phyloP scores from a whole-genome alignment of 257 asterid species.

The Capsicum chinense region DNA sequence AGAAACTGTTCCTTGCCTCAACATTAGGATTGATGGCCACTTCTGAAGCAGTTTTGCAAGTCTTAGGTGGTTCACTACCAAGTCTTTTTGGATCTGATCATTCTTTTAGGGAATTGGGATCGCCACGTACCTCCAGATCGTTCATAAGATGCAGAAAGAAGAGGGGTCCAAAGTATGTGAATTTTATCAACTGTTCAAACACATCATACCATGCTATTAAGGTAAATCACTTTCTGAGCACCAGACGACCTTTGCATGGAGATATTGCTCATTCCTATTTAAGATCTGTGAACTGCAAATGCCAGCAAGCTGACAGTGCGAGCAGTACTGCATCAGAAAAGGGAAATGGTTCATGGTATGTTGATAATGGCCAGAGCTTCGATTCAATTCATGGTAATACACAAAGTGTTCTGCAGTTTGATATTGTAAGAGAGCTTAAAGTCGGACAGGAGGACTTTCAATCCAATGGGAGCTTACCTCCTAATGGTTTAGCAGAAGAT shows the following conservation, averaged over 20 bases:
- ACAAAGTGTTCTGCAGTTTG: constrained; percentile 37
- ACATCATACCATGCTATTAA: constrained; percentile 29
- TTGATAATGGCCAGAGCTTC: constrained; percentile 44
- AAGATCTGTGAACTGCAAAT: constrained; percentile 45
- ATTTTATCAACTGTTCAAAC: constrained; percentile 35
- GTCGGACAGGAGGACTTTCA: constrained; percentile 36
- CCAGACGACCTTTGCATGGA: constrained; percentile 26
- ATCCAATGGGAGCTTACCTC: constrained; percentile 45
- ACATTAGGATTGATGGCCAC: constrained; percentile 44
- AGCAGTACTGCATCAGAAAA: constrained; percentile 52
- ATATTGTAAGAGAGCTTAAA: constrained; percentile 40
- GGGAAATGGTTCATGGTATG: constrained; percentile 47
- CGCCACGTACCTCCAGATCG: constrained; percentile 34
- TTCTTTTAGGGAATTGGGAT: constrained; percentile 37
- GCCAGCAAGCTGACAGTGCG: constrained; percentile 56
- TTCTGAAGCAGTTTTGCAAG: constrained; percentile 48
- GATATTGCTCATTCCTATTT: constrained; percentile 33
- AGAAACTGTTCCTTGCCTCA: constrained; percentile 21
- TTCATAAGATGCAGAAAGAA: constrained; percentile 45
- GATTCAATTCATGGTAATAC: constrained; percentile 36
- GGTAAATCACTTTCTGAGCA: constrained; percentile 32
- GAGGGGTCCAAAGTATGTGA: constrained; percentile 31
- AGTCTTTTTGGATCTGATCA: constrained; percentile 39
- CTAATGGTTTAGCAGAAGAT: constrained; percentile 42
- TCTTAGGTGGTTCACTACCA: constrained; percentile 40